Conservation (phyloP, 257 asterid species). For the Solanum bukasovii region DNA sequence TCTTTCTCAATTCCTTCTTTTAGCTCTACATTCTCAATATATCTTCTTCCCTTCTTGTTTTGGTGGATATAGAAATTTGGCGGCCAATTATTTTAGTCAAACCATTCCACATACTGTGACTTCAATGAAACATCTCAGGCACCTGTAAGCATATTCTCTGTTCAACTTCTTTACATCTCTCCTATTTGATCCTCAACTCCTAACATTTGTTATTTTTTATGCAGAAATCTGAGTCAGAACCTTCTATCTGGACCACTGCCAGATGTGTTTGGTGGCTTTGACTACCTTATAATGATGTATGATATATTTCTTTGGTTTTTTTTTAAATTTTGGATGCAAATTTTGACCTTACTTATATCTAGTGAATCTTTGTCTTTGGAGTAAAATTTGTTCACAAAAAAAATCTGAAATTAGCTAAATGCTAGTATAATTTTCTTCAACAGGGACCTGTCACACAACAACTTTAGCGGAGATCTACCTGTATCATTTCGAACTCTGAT, state of each 20-base stretch:
- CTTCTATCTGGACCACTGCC: conserved; percentile 58
- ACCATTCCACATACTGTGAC: conserved; percentile 59
- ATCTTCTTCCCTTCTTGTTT: not conserved
- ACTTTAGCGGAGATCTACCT: conserved; percentile 83
- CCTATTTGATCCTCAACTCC: conserved; percentile 1
- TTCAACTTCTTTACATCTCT: not conserved
- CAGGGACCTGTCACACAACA: conserved; percentile 87
- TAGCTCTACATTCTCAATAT: not conserved
- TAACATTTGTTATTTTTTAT: not conserved
- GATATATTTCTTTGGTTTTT: not conserved
- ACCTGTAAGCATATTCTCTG: conserved; percentile 46
- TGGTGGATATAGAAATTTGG: conserved; percentile 53
- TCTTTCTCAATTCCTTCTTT: conserved; percentile 1
- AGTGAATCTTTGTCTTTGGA: not conserved
- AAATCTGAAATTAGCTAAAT: not conserved
- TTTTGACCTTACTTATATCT: not conserved
- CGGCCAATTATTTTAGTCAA: conserved; percentile 50
- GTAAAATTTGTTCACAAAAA: not conserved
- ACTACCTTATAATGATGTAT: conserved; percentile 55
- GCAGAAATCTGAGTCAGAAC: conserved; percentile 86
- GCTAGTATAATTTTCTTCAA: conserved; percentile 5
- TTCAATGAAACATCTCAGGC: conserved; percentile 54
- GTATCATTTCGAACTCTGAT: conserved; percentile 48
- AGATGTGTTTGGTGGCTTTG: conserved; percentile 59
- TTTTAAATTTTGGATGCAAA: not conserved